Percentiles rank a stretch among this genome's conserved stretches.
These are phyloP conservation scores for Chaetomium sp. DNA, from an alignment of 2,329 filamentous ascomycete species.

Conservation along the genomic window DNA sequence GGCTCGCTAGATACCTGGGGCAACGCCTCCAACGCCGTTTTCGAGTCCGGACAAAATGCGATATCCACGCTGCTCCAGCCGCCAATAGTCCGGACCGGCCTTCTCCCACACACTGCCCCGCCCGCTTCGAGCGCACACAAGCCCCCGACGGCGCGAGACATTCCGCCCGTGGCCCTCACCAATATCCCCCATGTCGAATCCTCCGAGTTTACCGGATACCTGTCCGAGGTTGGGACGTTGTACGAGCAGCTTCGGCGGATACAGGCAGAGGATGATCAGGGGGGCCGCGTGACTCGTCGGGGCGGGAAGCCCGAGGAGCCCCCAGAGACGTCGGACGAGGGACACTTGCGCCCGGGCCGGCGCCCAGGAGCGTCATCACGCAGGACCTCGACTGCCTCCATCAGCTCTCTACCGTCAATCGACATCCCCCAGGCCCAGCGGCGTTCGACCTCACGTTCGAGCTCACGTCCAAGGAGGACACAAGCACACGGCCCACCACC, in stretches of 20 bases:
- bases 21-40: slow-evolving; percentile 48
- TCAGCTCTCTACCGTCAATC: slow-evolving; percentile 44
- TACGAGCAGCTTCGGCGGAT: slow-evolving; percentile 85
- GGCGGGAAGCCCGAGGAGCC: slow-evolving; percentile 38
- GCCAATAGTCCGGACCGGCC: slow-evolving; percentile 80
- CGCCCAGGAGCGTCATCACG: slow-evolving; percentile 32
- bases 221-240: slow-evolving; percentile 75
- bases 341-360: slow-evolving; percentile 41
- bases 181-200: slow-evolving; percentile 78
- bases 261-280: slow-evolving; percentile 69
- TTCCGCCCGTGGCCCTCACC: slow-evolving; percentile 84
- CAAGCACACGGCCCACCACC: slow-evolving; percentile 70
- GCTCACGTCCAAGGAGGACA: slow-evolving; percentile 48
- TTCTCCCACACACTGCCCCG: slow-evolving; percentile 70
- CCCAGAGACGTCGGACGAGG: slow-evolving; percentile 35
- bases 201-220: slow-evolving; percentile 75
- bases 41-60: slow-evolving; percentile 81
- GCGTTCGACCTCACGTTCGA: slow-evolving; percentile 42
- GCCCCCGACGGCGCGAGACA: slow-evolving; percentile 79
- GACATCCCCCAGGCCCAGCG: slow-evolving; percentile 37
- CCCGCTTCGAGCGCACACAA: slow-evolving; percentile 67
- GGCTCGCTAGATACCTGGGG: slow-evolving; percentile 68
- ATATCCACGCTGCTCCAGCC: slow-evolving; percentile 92
- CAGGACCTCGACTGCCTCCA: slow-evolving; percentile 39
- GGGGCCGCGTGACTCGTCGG: slow-evolving; percentile 32